Evolutionary conservation across 495 filamentous ascomycete species (phyloP).

Genomic region (Tuber brumale): DNA sequence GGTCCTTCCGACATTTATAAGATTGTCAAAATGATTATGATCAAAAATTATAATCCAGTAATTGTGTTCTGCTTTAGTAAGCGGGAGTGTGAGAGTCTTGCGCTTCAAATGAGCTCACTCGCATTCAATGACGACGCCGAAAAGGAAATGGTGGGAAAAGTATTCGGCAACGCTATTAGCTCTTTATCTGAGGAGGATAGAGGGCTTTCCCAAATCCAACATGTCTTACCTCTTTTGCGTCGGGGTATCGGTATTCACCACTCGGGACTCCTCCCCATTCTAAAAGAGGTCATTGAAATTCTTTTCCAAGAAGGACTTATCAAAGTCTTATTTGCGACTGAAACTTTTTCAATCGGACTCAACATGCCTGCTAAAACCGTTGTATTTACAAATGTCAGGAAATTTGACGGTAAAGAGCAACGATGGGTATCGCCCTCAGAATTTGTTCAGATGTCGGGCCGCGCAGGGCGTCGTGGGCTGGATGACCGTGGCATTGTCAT

Average conservation of each 20-base stretch:
- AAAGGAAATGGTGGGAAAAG: slow-evolving; percentile 87
- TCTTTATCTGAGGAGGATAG: slow-evolving; percentile 87
- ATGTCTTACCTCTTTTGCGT: slow-evolving; percentile 81
- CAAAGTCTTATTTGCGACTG: slow-evolving; percentile 94
- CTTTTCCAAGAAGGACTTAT: slow-evolving; percentile 96
- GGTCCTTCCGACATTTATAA: slow-evolving; percentile 83
- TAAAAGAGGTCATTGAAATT: slow-evolving; percentile 98
- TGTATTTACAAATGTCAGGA: slow-evolving; percentile 91
- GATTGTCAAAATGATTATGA: slow-evolving; percentile 97
- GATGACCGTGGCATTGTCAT: slow-evolving; percentile 98
- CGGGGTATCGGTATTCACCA: slow-evolving; percentile 96
- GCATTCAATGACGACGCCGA: slow-evolving; percentile 98
- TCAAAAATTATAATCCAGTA: slow-evolving; percentile 89
- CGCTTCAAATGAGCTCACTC: slow-evolving; percentile 72
- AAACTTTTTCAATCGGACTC: slow-evolving; percentile 96
- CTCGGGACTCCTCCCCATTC: slow-evolving; percentile 85
- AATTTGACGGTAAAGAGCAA: slow-evolving; percentile 77
- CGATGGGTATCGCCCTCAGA: slow-evolving; percentile 91
- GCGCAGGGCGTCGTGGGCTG: slow-evolving; percentile 90
- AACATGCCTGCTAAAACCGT: slow-evolving; percentile 99
- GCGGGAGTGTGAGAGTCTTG: slow-evolving; percentile 81
- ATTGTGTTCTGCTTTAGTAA: slow-evolving; percentile 99
- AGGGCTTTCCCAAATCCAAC: slow-evolving; percentile 75
- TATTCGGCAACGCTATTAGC: slow-evolving; percentile 84
- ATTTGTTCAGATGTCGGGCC: slow-evolving; percentile 97